A percentile compares a stretch with the other conserved stretches of the same genome.
Conservation (phyloP, 2,329 filamentous ascomycete genomes). For the Blastomyces parvus region DNA sequence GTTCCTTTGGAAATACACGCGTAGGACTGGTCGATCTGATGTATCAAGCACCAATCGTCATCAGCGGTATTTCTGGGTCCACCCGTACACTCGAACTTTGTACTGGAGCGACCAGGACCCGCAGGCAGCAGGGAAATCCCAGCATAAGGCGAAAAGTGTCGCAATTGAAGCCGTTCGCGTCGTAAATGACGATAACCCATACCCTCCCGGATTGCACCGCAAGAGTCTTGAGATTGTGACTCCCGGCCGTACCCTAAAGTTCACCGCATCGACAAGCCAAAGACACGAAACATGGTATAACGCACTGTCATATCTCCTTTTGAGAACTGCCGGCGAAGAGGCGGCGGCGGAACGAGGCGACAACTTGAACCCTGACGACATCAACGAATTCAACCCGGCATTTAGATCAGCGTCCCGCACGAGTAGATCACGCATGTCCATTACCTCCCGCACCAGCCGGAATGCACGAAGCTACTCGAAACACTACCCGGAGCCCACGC, state of each 20-base stretch:
- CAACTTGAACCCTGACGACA: slow-evolving; percentile 51
- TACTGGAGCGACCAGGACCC: slow-evolving; percentile 96
- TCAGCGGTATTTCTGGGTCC: slow-evolving; percentile 96
- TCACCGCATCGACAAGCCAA: slow-evolving; percentile 87
- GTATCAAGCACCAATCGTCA: slow-evolving; percentile 76
- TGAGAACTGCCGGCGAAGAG: slow-evolving; percentile 56
- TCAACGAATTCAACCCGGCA: slow-evolving; percentile 73
- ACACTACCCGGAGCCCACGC: slow-evolving; percentile 30
- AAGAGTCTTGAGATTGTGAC: slow-evolving; percentile 89
- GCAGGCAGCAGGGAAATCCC: slow-evolving; percentile 62
- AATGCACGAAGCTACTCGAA: slow-evolving; percentile 59
- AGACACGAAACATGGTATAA: slow-evolving; percentile 99
- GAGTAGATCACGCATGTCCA: slow-evolving; percentile 47
- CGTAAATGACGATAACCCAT: slow-evolving; percentile 87
- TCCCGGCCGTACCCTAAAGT: slow-evolving; percentile 79
- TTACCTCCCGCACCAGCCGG: slow-evolving; percentile 73
- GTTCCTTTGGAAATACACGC: slow-evolving; percentile 97
- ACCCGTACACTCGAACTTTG: slow-evolving; percentile 89
- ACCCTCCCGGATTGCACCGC: slow-evolving; percentile 85
- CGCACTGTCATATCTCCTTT: slow-evolving; percentile 80
- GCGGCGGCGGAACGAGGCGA: slow-evolving; percentile 48
- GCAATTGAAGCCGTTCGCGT: slow-evolving; percentile 88
- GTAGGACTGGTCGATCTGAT: slow-evolving; percentile 79
- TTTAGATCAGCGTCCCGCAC: slow-evolving; percentile 45
- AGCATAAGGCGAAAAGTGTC: slow-evolving; percentile 79